phyloP scores from a whole-genome alignment of 1,284 basidiomycete species.

The Irpex rosettiformis region DNA sequence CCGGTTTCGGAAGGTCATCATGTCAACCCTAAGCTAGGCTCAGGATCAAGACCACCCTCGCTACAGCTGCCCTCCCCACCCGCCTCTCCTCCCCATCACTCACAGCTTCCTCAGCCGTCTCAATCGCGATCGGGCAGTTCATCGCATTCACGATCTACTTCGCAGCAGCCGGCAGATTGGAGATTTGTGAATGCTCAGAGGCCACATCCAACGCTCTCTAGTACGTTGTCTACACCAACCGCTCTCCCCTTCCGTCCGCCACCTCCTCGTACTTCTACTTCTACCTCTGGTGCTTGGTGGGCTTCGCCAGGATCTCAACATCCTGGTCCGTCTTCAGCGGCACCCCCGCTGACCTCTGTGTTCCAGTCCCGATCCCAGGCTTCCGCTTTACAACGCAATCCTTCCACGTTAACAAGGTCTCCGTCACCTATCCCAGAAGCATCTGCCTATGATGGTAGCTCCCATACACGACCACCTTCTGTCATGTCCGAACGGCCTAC shows the following conservation, averaged over 20 bases:
- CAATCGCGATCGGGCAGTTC: slow-evolving; percentile 3
- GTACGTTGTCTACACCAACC: slow-evolving; percentile 18
- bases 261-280: slow-evolving; percentile 16
- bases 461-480: slow-evolving; percentile 11
- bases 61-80: slow-evolving; percentile 31
- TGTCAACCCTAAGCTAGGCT: slow-evolving; percentile 4
- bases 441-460: slow-evolving; percentile 1
- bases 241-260: slow-evolving; percentile 26
- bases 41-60: slow-evolving; percentile 15
- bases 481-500: slow-evolving; percentile 13
- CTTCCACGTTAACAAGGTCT: slow-evolving; percentile 14
- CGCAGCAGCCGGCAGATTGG: slow-evolving; percentile 14
- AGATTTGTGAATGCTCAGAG: slow-evolving; percentile 10
- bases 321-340: slow-evolving; percentile 15
- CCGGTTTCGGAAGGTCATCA: slow-evolving; percentile 21
- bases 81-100: slow-evolving; percentile 22
- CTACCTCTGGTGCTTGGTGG: slow-evolving; percentile 12
- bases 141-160: slow-evolving; percentile 15
- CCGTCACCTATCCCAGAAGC: slow-evolving; percentile 8
- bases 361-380: slow-evolving; percentile 24
- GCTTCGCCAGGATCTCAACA: slow-evolving; percentile 2
- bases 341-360: slow-evolving; percentile 23
- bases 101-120: slow-evolving; percentile 6
- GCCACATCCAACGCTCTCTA: slow-evolving; percentile 22
- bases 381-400: slow-evolving; percentile 13